Base-by-base conservation (phyloP, 2,329 filamentous ascomycete genomes). In the Pestalotiopsis sp. region DNA sequence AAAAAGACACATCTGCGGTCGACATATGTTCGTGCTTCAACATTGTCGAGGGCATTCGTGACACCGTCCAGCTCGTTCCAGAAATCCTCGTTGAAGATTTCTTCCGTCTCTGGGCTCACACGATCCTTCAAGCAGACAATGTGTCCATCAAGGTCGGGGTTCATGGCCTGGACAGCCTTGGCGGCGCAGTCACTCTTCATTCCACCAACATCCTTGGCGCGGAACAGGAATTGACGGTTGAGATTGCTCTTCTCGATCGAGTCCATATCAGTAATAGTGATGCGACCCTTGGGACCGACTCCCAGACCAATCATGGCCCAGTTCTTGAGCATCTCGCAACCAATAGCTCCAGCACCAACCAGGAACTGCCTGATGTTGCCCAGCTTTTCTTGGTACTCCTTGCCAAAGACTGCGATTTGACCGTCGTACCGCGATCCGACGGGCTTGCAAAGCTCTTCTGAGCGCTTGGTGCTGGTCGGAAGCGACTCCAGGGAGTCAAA, bases 281-380 rank as follows among this genome's bases (percentile, higher is more conserved):
- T 97, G 80, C 92, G 92, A 75, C 96, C 96, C 63, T 94, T 88
- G 3, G 94, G 93, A 3, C 96, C 96, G 60, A 93, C 93, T 59
- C 92, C 95, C 38, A 99, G 86, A 73, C 96, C 96, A 79, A 98
- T 97, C 95, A 99, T 97, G 45, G 97, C 95, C 95, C 96, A 99
- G 81, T 98, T 98, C 89, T 99, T 99, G 74, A 99, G 85, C 92
- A 98, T 99, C 79, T 99, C 96, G 77, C 96, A 99, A 60, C 96
- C 96, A 79, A 99, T 99, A 71, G 97, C 96, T 75, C 96, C 96
- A 61, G 96, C 94, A 74, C 96, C 96, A 68, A 99, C 96, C 67
- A 99, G 86, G 85, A 99, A 99, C 76, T 98, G 90, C 76, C 91
- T 96, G 70, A 96, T 82, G 76, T 98, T 97, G 70, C 92, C 89